Base-by-base conservation (phyloP, 2,329 filamentous ascomycete genomes). In the Colletotrichum trifolii region DNA sequence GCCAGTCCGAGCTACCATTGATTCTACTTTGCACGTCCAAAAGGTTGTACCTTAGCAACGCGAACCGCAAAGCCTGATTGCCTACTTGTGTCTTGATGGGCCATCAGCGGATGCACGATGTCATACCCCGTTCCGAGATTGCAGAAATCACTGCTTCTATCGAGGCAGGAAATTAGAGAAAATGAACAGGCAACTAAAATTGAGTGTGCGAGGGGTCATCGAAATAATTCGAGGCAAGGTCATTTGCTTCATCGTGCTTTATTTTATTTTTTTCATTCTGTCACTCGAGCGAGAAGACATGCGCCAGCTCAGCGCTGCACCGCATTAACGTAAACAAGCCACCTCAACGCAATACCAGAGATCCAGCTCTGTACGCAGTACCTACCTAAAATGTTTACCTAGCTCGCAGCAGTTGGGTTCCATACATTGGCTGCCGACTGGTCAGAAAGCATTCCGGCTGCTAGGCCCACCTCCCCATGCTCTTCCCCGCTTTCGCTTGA, bases 401-500 rank as follows among this genome's bases (percentile, higher is more conserved):
- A 25, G 25, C 25, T 25, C 25, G 25, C 25, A 36, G 36, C 25
- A 42, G 39, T 43, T 12, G 34, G 43, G 36, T 15, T 36, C 42
- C 35, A 47, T 47, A 62, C 15, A 33, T 46, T 53, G 50, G 45
- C 49, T 12, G 38, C 49, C 54, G 45, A 55, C 45, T 55, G 49
- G 45, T 50, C 43, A 35, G 17, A 15, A 25, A n/a, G 52, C 35
- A 34, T 33, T 54, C 11, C 46, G 8, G 38, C 33, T 50, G 36
- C 38, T 39, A 59, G 25, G n/a, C n/a, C 43, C 63, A 66, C 63
- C 52, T 55, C 54, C 38, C 46, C 53, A 57, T 59, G 35, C 47
- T 35, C 60, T 64, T 59, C 63, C 63, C 63, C 63, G 59, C 63
- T 66, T 48, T 46, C 61, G 46, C 39, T 53, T 62, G 33, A 48